Conservation (phyloP, 352 stramenopile genomes). For the Phytophthora hybrid region DNA sequence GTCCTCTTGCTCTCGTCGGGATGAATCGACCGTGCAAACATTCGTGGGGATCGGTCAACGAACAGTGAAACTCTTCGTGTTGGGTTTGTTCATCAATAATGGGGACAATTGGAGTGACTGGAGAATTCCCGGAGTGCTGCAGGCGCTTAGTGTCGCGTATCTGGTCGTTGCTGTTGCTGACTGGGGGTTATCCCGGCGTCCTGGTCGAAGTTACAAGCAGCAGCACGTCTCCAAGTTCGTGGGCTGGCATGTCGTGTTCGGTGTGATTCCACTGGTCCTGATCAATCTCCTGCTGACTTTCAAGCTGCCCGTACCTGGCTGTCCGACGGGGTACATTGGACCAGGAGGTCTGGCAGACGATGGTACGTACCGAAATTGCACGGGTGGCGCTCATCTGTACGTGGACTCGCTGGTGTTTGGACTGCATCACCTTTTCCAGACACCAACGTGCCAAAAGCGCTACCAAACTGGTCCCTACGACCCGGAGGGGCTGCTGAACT, state of each 20-base stretch:
- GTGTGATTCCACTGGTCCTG: slow-evolving; percentile 45
- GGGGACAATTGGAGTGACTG: slow-evolving; percentile 58
- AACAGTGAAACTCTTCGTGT: slow-evolving; percentile 56
- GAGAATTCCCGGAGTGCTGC: slow-evolving; percentile 81
- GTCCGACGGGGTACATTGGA: slow-evolving; percentile 78
- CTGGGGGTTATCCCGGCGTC: slow-evolving; percentile 7
- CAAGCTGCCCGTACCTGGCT: slow-evolving; percentile 64
- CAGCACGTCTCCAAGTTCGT: slow-evolving; percentile 4
- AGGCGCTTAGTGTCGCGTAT: slow-evolving; percentile 68
- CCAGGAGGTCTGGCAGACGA: slow-evolving; percentile 63
- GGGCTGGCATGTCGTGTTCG: slow-evolving; percentile 36
- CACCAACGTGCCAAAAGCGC: slow-evolving; percentile 59
- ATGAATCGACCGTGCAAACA: not conserved
- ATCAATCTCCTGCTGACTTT: slow-evolving; percentile 69
- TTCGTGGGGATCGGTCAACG: slow-evolving; percentile 30
- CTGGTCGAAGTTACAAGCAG: not conserved
- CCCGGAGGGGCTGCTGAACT: slow-evolving; percentile 83
- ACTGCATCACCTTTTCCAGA: slow-evolving; percentile 65
- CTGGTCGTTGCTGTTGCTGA: slow-evolving; percentile 39
- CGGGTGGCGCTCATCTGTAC: slow-evolving; percentile 79
- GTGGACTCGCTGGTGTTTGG: slow-evolving; percentile 75
- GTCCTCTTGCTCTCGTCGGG: slow-evolving; percentile 16
- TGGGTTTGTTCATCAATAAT: slow-evolving; percentile 84
- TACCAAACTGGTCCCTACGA: slow-evolving; percentile 78
- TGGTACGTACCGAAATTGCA: slow-evolving; percentile 66